phyloP scores from a whole-genome alignment of 148 eudicot genomes.

The Simmondsia chinensis region DNA sequence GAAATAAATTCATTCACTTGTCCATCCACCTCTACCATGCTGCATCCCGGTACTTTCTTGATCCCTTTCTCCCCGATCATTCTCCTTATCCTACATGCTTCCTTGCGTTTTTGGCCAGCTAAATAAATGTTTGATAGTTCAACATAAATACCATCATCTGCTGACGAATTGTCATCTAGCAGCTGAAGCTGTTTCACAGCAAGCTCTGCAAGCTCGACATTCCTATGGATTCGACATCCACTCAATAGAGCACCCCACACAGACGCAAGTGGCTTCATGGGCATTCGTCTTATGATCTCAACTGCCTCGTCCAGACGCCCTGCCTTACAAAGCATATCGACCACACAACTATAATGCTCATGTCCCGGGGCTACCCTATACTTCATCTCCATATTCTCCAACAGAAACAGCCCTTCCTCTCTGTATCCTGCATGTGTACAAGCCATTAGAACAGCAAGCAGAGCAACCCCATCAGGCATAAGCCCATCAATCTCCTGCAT shows the following conservation, averaged over 20 bases:
- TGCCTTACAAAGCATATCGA: slow-evolving; percentile 23
- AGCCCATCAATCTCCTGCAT: slow-evolving; percentile 16
- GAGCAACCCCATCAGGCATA: slow-evolving; percentile 13
- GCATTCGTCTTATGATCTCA: slow-evolving; percentile 17
- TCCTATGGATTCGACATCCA: slow-evolving; percentile 13
- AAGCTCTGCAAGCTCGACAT: slow-evolving; percentile 21
- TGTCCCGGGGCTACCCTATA: slow-evolving; percentile 17
- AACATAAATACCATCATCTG: slow-evolving; percentile 12
- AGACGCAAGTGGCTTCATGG: slow-evolving; percentile 24
- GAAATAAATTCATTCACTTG: slow-evolving; percentile 16
- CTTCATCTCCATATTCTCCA: slow-evolving; percentile 14
- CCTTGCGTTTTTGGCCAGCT: slow-evolving; percentile 11
- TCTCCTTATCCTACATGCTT: slow-evolving; percentile 19
- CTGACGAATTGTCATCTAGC: slow-evolving; percentile 11
- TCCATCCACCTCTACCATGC: slow-evolving; percentile 14
- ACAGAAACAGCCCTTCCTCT: slow-evolving; percentile 16
- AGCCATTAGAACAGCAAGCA: slow-evolving; percentile 14
- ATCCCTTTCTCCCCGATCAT: slow-evolving; percentile 17
- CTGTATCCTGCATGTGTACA: slow-evolving; percentile 18
- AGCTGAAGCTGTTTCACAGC: slow-evolving; percentile 15
- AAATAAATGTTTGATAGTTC: slow-evolving; percentile 22
- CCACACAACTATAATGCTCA: slow-evolving; percentile 27
- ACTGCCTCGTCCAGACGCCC: slow-evolving; percentile 15
- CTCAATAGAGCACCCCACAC: slow-evolving; percentile 23
- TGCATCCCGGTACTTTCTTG: slow-evolving; percentile 20